phyloP scores from a whole-genome alignment of 2,329 filamentous ascomycete species.

The Drechslera avenae region DNA sequence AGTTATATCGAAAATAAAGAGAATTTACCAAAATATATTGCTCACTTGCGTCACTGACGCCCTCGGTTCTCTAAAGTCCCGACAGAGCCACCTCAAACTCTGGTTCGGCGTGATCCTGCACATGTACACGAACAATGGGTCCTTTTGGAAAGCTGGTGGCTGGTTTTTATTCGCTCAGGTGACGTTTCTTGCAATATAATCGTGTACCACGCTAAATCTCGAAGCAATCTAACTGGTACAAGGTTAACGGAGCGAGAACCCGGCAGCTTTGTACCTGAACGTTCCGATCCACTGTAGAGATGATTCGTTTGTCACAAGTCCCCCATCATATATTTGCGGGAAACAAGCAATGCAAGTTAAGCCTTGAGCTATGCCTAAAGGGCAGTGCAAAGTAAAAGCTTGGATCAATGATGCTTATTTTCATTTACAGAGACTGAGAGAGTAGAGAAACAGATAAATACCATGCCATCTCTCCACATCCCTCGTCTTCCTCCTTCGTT shows the following conservation, averaged over 20 bases:
- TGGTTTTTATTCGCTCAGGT: not conserved
- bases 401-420: not conserved
- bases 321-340: slow-evolving; percentile 7
- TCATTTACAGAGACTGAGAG: too few species aligned
- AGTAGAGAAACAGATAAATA: too few species aligned
- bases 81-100: not conserved
- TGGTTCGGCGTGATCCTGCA: slow-evolving; percentile 1
- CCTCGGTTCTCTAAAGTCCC: not conserved
- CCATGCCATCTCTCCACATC: too few species aligned
- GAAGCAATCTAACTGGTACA: slow-evolving; percentile 14
- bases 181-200: slow-evolving; percentile 10
- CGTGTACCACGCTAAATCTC: slow-evolving; percentile 13
- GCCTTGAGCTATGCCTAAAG: slow-evolving; percentile 4
- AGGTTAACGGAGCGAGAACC: not conserved
- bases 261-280: not conserved
- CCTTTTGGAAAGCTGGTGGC: not conserved
- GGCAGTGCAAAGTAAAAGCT: slow-evolving; percentile 11
- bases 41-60: not conserved
- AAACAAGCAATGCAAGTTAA: slow-evolving; percentile 6
- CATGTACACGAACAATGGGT: slow-evolving; percentile 1
- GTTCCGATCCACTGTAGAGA: slow-evolving; percentile 10
- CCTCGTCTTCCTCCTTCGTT: too few species aligned
- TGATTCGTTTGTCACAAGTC: slow-evolving; percentile 12
- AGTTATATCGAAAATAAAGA: slow-evolving; percentile 6
- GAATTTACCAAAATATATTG: not conserved